Conservation (phyloP, 768 basidiomycete genomes). For the Hypholoma sublateritium region DNA sequence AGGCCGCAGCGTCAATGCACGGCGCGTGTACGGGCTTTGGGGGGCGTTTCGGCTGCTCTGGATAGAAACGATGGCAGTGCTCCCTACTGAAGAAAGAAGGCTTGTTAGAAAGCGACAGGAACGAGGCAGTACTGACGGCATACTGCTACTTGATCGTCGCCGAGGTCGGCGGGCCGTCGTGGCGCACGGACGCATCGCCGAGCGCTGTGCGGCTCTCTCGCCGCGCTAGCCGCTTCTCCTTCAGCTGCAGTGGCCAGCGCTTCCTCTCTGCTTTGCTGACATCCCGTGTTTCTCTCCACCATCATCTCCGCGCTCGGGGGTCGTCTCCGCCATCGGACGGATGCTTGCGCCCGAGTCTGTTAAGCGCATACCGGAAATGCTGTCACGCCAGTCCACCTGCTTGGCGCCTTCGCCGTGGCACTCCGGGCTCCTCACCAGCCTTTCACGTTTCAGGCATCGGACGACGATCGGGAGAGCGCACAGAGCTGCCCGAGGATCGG, state of each 20-base stretch:
- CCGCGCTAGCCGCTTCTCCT: constrained; percentile 16
- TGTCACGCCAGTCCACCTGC: constrained; percentile 44
- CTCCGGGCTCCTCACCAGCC: constrained; percentile 42
- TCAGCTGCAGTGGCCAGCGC: constrained; percentile 12
- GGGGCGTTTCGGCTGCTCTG: constrained; percentile 6
- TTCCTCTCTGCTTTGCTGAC: constrained; percentile 10
- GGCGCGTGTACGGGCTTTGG: constrained; percentile 8
- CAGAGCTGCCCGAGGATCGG: constrained; percentile 20
- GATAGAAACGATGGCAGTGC: constrained; percentile 17
- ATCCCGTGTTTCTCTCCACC: constrained; percentile 13
- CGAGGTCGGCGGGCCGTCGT: constrained; percentile 18
- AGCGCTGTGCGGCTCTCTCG: constrained; percentile 21
- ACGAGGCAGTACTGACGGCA: constrained; percentile 18
- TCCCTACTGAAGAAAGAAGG: constrained; percentile 25
- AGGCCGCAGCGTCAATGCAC: constrained; percentile 11
- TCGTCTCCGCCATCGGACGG: constrained; percentile 40
- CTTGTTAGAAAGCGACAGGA: constrained; percentile 22
- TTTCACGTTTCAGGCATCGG: constrained; percentile 49
- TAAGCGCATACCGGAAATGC: constrained; percentile 50
- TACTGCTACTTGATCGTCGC: constrained; percentile 26
- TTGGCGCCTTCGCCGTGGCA: background rate
- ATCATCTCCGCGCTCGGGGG: constrained; percentile 34
- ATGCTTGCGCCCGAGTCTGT: constrained; percentile 36
- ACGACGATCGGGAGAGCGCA: constrained; percentile 29
- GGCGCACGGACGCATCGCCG: constrained; percentile 11